Conservation (phyloP, 176 grass and related monocot species). For the Canna indica region DNA sequence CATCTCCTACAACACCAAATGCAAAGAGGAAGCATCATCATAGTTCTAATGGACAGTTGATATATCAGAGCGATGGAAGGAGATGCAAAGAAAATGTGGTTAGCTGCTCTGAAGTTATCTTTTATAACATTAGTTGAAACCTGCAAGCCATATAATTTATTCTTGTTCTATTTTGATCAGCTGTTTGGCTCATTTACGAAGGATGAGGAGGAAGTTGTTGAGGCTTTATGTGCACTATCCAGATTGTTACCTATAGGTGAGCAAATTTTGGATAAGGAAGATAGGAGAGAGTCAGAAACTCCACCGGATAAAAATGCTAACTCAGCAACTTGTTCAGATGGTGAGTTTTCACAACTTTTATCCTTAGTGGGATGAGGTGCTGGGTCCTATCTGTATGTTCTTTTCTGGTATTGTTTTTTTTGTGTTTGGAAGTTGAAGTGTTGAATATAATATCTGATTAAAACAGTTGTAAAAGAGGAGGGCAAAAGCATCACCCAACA, state of each 20-base stretch:
- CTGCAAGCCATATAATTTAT: background rate
- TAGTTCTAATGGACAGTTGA: slow-evolving; percentile 27
- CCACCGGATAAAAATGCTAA: slow-evolving; percentile 12
- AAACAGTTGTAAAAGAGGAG: background rate
- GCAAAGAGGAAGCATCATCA: slow-evolving; percentile 40
- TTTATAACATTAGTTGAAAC: background rate
- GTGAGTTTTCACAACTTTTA: slow-evolving; percentile 12
- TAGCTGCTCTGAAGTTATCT: background rate
- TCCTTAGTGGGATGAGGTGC: background rate
- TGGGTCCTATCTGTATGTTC: background rate
- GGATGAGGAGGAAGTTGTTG: slow-evolving; percentile 49
- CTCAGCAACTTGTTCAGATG: slow-evolving; percentile 31
- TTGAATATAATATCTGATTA: background rate
- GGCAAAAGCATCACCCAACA: background rate
- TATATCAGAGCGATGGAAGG: slow-evolving; percentile 3
- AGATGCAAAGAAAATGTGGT: slow-evolving; percentile 15
- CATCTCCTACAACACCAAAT: slow-evolving; percentile 23
- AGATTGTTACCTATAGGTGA: slow-evolving; percentile 12
- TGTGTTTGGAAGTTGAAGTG: background rate
- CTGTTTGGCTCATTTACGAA: slow-evolving; percentile 21
- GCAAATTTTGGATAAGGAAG: slow-evolving; percentile 2
- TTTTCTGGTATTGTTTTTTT: background rate
- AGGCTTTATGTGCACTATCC: slow-evolving; percentile 40
- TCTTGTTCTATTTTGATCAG: slow-evolving; percentile 26
- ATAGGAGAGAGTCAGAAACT: slow-evolving; percentile 2